Evolutionary conservation across 2,329 filamentous ascomycete genomes (phyloP).

Genomic region (Epichloe hybrida): DNA sequence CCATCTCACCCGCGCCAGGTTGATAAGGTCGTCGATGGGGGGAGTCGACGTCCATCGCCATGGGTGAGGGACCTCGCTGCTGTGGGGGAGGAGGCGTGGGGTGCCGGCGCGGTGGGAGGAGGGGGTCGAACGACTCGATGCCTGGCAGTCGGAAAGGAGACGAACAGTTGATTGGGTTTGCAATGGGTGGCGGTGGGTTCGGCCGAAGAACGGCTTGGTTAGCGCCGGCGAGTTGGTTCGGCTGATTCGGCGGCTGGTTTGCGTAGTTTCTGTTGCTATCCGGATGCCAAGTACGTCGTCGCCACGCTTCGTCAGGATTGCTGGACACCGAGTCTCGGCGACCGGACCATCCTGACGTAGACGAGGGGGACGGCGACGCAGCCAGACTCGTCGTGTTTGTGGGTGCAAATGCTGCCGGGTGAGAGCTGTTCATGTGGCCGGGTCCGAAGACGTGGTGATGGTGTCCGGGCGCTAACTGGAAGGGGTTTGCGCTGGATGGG

Average conservation of each 20-base stretch:
- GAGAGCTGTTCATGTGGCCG: constrained; percentile 40
- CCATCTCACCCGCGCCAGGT: constrained; percentile 15
- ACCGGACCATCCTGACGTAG: constrained; percentile 43
- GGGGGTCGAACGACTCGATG: constrained; percentile 83
- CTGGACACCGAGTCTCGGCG: constrained; percentile 52
- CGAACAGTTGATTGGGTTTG: constrained; percentile 36
- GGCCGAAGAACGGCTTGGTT: constrained; percentile 49
- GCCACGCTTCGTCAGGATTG: constrained; percentile 59
- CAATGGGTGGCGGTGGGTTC: constrained; percentile 37
- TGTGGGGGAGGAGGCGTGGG: constrained; percentile 43
- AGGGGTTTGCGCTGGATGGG: constrained; percentile 62
- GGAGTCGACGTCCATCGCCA: constrained; percentile 53
- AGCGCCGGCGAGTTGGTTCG: constrained; percentile 63
- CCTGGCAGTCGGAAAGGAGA: constrained; percentile 62
- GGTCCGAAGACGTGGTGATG: constrained; percentile 40
- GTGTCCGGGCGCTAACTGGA: constrained; percentile 51
- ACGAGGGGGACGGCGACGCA: constrained; percentile 50
- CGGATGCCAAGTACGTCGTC: constrained; percentile 83
- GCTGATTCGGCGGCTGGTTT: constrained; percentile 39
- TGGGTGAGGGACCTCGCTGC: constrained; percentile 56
- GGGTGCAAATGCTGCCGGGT: constrained; percentile 40
- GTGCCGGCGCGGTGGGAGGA: constrained; percentile 43
- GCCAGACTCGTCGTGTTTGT: constrained; percentile 46
- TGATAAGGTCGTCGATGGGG: constrained; percentile 19
- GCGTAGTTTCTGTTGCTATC: constrained; percentile 55